phyloP scores from a whole-genome alignment of 768 basidiomycete species.

The Hypholoma sublateritium region DNA sequence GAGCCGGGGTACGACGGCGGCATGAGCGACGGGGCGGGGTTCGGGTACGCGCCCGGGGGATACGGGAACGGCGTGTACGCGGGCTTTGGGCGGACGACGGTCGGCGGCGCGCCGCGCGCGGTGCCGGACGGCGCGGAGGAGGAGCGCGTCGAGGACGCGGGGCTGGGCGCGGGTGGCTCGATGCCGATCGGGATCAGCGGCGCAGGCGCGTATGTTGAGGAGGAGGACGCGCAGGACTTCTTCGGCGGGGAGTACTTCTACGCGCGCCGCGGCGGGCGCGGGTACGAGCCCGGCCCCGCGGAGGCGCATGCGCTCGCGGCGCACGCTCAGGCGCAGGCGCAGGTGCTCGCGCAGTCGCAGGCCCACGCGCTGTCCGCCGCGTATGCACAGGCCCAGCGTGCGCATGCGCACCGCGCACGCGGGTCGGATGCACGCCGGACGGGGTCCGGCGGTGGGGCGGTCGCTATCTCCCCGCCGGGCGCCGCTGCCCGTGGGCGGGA shows the following conservation, averaged over 20 bases:
- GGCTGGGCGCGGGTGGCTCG: neutral
- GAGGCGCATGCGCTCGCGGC: too few relatives aligned
- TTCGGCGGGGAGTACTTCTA: slow-evolving; percentile 50
- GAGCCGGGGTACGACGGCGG: neutral
- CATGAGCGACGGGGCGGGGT: neutral
- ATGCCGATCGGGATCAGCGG: neutral
- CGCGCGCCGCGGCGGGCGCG: slow-evolving; percentile 23
- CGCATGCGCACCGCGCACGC: slow-evolving; percentile 1
- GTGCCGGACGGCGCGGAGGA: slow-evolving; percentile 4
- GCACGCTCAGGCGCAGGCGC: neutral
- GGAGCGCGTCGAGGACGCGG: slow-evolving; percentile 8
- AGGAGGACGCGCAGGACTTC: slow-evolving; percentile 53
- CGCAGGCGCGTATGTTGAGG: slow-evolving; percentile 9
- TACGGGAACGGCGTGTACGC: neutral
- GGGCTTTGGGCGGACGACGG: neutral
- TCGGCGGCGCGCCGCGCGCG: neutral
- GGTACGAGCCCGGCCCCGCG: slow-evolving; percentile 9
- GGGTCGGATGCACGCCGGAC: too few relatives aligned
- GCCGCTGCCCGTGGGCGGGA: neutral
- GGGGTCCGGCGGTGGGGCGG: too few relatives aligned
- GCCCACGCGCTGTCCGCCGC: neutral
- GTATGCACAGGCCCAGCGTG: slow-evolving; percentile 5
- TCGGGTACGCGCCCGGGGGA: slow-evolving; percentile 13
- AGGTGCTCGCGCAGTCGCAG: neutral
- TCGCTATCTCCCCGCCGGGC: neutral